Evolutionary conservation across 129 eudicot genomes (phyloP).

Genomic region (Dittrichia graveolens): DNA sequence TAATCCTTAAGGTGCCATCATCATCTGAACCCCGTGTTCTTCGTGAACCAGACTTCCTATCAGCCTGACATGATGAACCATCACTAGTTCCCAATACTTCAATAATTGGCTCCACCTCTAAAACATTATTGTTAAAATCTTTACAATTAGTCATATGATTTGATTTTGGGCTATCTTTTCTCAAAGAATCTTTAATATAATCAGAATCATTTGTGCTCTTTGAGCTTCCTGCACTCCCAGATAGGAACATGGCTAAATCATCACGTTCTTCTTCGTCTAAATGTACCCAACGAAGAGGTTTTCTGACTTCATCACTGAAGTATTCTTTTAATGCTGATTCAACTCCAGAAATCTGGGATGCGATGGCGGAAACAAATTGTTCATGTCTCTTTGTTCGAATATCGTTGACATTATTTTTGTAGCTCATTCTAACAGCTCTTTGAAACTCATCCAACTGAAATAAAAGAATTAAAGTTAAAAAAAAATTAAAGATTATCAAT

Average conservation of each 20-base stretch:
- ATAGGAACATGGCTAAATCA: constrained; percentile 84
- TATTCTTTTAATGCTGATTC: constrained; percentile 61
- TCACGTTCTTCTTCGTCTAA: constrained; percentile 84
- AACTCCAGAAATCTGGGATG: constrained; percentile 72
- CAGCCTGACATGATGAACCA: constrained; percentile 48
- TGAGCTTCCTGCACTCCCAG: constrained; percentile 52
- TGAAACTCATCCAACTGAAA: constrained; percentile 91
- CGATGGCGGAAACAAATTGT: constrained; percentile 75
- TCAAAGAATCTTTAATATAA: no score
- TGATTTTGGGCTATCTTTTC: constrained; percentile 19
- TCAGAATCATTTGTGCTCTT: constrained; percentile 37
- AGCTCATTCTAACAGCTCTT: constrained; percentile 74
- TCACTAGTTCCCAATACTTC: constrained; percentile 53
- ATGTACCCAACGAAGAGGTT: constrained; percentile 84
- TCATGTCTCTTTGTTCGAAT: constrained; percentile 58
- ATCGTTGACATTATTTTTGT: constrained; percentile 61
- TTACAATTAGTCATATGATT: constrained; percentile 30
- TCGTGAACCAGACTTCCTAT: constrained; percentile 43
- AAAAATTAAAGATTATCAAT: neutral
- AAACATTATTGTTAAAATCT: constrained; percentile 28
- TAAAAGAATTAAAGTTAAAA: constrained; percentile 15
- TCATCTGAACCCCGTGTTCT: constrained; percentile 50
- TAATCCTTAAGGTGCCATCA: constrained; percentile 45
- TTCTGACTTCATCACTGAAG: constrained; percentile 48
- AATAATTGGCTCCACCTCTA: constrained; percentile 40